Conservation (phyloP, 148 eudicot genomes). For the Heliamphora exappendiculata region DNA sequence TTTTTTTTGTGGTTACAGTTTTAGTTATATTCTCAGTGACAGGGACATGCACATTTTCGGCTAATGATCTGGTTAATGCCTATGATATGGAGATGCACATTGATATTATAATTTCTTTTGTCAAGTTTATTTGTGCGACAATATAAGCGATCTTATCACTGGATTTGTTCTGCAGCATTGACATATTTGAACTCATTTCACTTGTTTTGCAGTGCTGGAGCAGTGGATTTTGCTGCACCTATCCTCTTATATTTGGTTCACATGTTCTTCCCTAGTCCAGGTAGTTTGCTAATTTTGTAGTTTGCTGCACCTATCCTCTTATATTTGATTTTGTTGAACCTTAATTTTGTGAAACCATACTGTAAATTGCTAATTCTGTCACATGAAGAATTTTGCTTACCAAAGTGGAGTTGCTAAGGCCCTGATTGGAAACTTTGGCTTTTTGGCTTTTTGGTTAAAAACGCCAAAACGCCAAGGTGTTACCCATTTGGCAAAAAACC, state of each 20-base stretch:
- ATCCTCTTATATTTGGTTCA: slow-evolving; percentile 81
- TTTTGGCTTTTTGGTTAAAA: too few relatives aligned
- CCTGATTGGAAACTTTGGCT: too few relatives aligned
- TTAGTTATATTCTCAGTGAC: background rate
- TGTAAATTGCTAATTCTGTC: background rate
- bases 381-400: too few relatives aligned
- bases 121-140: background rate
- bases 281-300: background rate
- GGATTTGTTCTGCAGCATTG: background rate
- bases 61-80: background rate
- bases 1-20: background rate
- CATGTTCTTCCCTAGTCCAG: slow-evolving; percentile 15
- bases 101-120: background rate
- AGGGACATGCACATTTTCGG: background rate
- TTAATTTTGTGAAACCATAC: too few relatives aligned
- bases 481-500: too few relatives aligned
- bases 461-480: too few relatives aligned
- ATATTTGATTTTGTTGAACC: slow-evolving; percentile 46
- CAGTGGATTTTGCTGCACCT: slow-evolving; percentile 87
- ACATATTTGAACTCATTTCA: background rate
- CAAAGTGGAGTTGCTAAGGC: too few relatives aligned
- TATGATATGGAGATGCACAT: background rate
- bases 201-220: slow-evolving; percentile 70
- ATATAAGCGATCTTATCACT: background rate
- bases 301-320: slow-evolving; percentile 91